A percentile compares a stretch with the other conserved stretches of the same genome.
Evolutionary conservation across 2,329 filamentous ascomycete genomes (phyloP).

Genomic region (Xylaria sp.): DNA sequence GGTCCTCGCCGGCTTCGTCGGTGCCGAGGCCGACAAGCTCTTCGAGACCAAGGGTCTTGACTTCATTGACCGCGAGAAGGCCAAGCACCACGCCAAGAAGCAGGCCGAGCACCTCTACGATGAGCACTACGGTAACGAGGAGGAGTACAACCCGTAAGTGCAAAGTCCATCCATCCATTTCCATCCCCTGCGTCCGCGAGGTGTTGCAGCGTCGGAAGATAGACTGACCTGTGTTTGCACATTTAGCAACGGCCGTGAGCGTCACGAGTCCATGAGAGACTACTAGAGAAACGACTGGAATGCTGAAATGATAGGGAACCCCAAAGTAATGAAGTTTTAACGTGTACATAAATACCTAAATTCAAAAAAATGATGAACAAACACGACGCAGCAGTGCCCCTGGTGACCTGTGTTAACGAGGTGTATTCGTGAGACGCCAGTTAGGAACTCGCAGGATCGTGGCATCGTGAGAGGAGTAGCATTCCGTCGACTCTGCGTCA

Average conservation of each 20-base stretch:
- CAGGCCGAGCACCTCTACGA: slow-evolving; percentile 58
- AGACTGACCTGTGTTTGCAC: background rate
- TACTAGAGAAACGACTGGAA: slow-evolving; percentile 7
- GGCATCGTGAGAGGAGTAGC: background rate
- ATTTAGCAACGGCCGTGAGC: slow-evolving; percentile 7
- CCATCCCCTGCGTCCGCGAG: background rate
- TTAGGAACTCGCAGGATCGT: background rate
- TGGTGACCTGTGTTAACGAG: too few relatives aligned
- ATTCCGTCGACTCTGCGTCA: background rate
- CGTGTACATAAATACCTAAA: too few relatives aligned
- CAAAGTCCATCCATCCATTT: background rate
- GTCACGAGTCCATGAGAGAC: slow-evolving; percentile 8
- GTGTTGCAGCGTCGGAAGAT: background rate
- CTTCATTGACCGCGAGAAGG: slow-evolving; percentile 51
- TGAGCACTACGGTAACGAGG: slow-evolving; percentile 49
- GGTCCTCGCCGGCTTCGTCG: slow-evolving; percentile 64
- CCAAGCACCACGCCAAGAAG: slow-evolving; percentile 53
- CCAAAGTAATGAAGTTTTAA: too few relatives aligned
- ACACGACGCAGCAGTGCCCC: too few relatives aligned
- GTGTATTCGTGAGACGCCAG: background rate
- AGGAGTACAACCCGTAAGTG: slow-evolving; percentile 55
- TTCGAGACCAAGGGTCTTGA: slow-evolving; percentile 65
- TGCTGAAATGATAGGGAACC: too few relatives aligned
- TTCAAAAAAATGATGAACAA: too few relatives aligned
- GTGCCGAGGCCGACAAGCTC: slow-evolving; percentile 70